phyloP scores from a whole-genome alignment of 2,329 filamentous ascomycete genomes.

The Colletotrichum tanaceti region DNA sequence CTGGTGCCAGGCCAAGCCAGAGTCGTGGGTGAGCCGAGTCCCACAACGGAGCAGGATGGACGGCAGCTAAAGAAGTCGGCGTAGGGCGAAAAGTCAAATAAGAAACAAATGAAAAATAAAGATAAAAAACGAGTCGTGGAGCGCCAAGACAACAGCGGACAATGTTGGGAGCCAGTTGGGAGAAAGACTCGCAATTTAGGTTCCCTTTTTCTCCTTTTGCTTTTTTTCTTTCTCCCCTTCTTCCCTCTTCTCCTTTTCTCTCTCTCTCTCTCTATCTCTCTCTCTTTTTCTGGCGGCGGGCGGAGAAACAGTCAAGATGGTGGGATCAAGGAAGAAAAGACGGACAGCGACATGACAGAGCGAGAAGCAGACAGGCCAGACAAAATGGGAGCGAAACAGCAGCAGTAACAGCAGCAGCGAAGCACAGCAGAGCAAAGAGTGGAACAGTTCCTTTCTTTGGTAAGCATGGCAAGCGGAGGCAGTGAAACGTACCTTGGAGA shows the following conservation, averaged over 20 bases:
- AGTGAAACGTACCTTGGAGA: conserved; percentile 39
- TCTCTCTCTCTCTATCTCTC: not conserved
- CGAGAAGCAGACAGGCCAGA: conserved; percentile 12
- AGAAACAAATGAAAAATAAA: too few relatives aligned
- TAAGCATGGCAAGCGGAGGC: conserved; percentile 36
- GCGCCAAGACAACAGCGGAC: conserved; percentile 30
- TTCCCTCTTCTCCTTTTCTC: not conserved
- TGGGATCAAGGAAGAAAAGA: conserved; percentile 27
- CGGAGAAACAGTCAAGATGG: conserved; percentile 30
- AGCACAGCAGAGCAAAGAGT: conserved; percentile 35
- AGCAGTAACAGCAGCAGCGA: conserved; percentile 12
- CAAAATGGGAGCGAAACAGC: conserved; percentile 28
- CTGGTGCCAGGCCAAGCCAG: conserved; percentile 20
- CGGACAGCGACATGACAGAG: conserved; percentile 7
- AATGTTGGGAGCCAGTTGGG: not conserved
- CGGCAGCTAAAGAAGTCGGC: conserved; percentile 20
- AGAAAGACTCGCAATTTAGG: too few relatives aligned
- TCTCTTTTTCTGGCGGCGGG: conserved; percentile 9
- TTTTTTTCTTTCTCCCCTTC: too few relatives aligned
- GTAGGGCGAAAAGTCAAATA: conserved; percentile 40
- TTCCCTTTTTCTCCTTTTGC: too few relatives aligned
- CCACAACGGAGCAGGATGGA: conserved; percentile 42
- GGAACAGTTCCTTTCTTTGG: conserved; percentile 36
- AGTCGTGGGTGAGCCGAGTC: conserved; percentile 42
- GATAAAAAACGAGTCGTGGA: conserved; percentile 30